Evolutionary conservation across 768 basidiomycete genomes (phyloP).

Genomic region (Russula griseocarnosa): DNA sequence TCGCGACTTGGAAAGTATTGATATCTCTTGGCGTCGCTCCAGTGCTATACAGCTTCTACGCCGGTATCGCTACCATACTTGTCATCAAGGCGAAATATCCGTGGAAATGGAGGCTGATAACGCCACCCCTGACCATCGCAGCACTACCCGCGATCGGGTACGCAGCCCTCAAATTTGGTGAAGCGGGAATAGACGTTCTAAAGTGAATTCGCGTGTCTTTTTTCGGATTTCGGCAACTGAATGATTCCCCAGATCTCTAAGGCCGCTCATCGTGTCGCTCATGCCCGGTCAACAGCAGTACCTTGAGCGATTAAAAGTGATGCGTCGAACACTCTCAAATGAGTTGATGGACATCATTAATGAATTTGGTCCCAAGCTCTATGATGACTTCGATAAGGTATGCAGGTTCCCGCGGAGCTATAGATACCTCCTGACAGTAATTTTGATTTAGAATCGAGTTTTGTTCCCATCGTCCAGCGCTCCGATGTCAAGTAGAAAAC

Average conservation of each 20-base stretch:
- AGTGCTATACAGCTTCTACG: constrained; percentile 78
- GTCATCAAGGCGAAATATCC: constrained; percentile 64
- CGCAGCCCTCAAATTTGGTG: constrained; percentile 92
- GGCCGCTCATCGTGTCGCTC: constrained; percentile 81
- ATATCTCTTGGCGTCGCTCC: constrained; percentile 87
- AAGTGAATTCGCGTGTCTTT: constrained; percentile 56
- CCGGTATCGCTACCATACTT: constrained; percentile 66
- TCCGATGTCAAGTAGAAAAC: constrained; percentile 68
- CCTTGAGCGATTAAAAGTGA: constrained; percentile 68
- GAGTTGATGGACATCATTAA: constrained; percentile 81
- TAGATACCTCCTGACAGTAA: constrained; percentile 6
- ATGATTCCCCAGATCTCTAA: constrained; percentile 62
- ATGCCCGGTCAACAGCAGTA: constrained; percentile 83
- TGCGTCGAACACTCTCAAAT: constrained; percentile 69
- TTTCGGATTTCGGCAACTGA: constrained; percentile 17
- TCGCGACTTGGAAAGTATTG: constrained; percentile 95
- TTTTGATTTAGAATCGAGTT: constrained; percentile 44
- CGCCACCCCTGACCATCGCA: constrained; percentile 69
- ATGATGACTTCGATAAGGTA: constrained; percentile 82
- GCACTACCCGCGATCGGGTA: constrained; percentile 84
- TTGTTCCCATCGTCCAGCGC: constrained; percentile 74
- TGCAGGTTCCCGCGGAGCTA: constrained; percentile 21
- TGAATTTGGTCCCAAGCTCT: constrained; percentile 82
- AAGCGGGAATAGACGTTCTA: constrained; percentile 94
- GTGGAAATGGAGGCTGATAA: constrained; percentile 58